phyloP scores from a whole-genome alignment of 2,329 filamentous ascomycete genomes.

The Fonsecaea monophora region DNA sequence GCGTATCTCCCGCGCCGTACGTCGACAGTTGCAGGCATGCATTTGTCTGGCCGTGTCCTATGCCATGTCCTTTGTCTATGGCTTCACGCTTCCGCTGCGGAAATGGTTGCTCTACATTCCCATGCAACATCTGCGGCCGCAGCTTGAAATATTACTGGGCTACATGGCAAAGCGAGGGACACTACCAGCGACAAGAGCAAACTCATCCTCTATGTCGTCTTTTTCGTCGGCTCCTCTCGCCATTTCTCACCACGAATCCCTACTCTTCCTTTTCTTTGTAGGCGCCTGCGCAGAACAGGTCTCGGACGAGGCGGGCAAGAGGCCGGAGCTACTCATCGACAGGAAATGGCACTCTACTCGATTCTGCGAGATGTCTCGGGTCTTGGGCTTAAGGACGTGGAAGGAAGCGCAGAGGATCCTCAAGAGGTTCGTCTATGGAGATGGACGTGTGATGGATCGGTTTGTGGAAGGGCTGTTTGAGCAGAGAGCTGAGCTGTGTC shows the following conservation, averaged over 20 bases:
- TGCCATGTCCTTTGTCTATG: conserved; percentile 19
- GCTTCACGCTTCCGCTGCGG: conserved; percentile 10
- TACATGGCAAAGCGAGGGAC: conserved; percentile 21
- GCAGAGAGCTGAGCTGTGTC: not conserved
- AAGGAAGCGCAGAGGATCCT: conserved; percentile 21
- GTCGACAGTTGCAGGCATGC: conserved; percentile 23
- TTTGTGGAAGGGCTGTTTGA: conserved; percentile 29
- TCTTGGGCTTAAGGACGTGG: conserved; percentile 25
- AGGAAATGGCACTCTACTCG: conserved; percentile 23
- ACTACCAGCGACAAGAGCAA: not conserved
- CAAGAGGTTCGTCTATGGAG: conserved; percentile 22
- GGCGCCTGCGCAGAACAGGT: conserved; percentile 29
- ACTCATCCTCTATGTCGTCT: not conserved
- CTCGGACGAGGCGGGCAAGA: conserved; percentile 26
- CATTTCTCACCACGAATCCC: conserved; percentile 23
- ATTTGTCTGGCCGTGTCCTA: conserved; percentile 19
- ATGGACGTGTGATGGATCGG: conserved; percentile 21
- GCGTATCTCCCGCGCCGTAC: conserved; percentile 18
- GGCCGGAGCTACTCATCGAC: conserved; percentile 19
- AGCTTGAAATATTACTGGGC: conserved; percentile 21
- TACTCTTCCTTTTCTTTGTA: conserved; percentile 30
- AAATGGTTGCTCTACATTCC: conserved; percentile 26
- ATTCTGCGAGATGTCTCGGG: conserved; percentile 18
- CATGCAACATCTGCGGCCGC: conserved; percentile 24
- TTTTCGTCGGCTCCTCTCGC: not conserved